Evolutionary conservation across 192 early-diverging fungal species (phyloP).

Genomic region (Gryganskiella cystojenkinii): DNA sequence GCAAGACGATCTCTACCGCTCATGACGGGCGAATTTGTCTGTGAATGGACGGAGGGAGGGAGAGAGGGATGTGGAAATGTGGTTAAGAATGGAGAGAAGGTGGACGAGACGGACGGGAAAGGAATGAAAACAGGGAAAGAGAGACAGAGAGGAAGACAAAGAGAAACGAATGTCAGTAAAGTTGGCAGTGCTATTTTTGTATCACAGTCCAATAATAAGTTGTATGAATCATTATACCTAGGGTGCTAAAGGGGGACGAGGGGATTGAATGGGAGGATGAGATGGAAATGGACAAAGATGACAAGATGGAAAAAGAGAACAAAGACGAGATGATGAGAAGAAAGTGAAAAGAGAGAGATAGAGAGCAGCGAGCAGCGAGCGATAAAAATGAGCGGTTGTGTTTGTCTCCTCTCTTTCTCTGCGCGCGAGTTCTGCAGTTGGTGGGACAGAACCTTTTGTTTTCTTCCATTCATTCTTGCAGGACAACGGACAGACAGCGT

Average conservation of each 20-base stretch:
- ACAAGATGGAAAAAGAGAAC: background rate
- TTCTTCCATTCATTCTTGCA: too few species aligned
- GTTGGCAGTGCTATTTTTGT: too few species aligned
- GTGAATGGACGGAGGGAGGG: background rate
- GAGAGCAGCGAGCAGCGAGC: too few species aligned
- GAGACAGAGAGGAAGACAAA: background rate
- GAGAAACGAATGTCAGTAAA: background rate
- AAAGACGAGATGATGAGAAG: background rate
- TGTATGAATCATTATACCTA: too few species aligned
- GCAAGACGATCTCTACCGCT: conserved; percentile 55
- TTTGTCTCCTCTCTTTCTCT: too few species aligned
- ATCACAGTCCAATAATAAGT: too few species aligned
- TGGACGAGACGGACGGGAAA: background rate
- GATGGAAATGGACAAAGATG: background rate
- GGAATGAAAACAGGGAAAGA: background rate
- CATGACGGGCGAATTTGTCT: conserved; percentile 8
- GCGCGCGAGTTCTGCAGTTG: too few species aligned
- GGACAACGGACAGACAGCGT: too few species aligned
- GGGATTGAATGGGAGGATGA: background rate
- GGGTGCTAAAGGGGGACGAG: too few species aligned
- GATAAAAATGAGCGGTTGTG: too few species aligned
- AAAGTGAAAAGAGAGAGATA: background rate
- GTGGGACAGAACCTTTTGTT: too few species aligned
- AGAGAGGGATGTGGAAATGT: background rate
- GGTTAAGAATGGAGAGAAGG: background rate